Conservation (phyloP, 2,329 filamentous ascomycete genomes). For the Aureobasidium mangrovei region DNA sequence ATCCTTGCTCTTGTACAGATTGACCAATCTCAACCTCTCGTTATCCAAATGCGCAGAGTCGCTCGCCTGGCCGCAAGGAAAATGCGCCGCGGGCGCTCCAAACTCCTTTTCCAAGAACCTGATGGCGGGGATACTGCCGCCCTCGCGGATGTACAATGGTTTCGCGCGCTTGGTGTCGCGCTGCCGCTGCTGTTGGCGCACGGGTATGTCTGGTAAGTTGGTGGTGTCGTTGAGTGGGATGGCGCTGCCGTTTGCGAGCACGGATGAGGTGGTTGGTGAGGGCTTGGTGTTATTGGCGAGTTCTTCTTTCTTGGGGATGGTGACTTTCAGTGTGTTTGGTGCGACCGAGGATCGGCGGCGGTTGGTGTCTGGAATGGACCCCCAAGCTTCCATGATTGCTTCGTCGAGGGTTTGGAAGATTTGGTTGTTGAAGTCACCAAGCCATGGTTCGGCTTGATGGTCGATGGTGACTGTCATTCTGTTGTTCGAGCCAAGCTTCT, state of each 20-base stretch:
- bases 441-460: slow-evolving; percentile 91
- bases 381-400: slow-evolving; percentile 80
- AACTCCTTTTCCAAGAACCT: slow-evolving; percentile 94
- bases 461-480: slow-evolving; percentile 73
- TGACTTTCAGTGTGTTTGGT: slow-evolving; percentile 15
- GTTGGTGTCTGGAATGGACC: slow-evolving; percentile 42
- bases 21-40: slow-evolving; percentile 78
- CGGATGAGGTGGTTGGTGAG: slow-evolving; percentile 43
- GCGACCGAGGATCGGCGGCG: slow-evolving; percentile 21
- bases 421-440: slow-evolving; percentile 81
- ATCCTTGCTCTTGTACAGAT: slow-evolving; percentile 82
- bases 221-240: slow-evolving; percentile 12
- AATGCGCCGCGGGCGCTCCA: slow-evolving; percentile 76
- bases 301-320: slow-evolving; percentile 12
- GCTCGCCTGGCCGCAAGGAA: slow-evolving; percentile 90
- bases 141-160: slow-evolving; percentile 89
- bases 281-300: slow-evolving; percentile 25
- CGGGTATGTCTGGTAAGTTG: background rate
- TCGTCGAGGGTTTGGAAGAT: slow-evolving; percentile 84
- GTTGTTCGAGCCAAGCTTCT: slow-evolving; percentile 69
- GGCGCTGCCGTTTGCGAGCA: slow-evolving; percentile 39
- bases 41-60: slow-evolving; percentile 93
- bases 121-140: slow-evolving; percentile 89
- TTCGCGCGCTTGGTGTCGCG: slow-evolving; percentile 31
- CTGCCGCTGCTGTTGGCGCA: background rate